Percentiles rank a stretch among this genome's conserved stretches.
These are phyloP conservation scores for Cynara cardunculus DNA, from an alignment of 129 eudicot species.

Conservation along the genomic window DNA sequence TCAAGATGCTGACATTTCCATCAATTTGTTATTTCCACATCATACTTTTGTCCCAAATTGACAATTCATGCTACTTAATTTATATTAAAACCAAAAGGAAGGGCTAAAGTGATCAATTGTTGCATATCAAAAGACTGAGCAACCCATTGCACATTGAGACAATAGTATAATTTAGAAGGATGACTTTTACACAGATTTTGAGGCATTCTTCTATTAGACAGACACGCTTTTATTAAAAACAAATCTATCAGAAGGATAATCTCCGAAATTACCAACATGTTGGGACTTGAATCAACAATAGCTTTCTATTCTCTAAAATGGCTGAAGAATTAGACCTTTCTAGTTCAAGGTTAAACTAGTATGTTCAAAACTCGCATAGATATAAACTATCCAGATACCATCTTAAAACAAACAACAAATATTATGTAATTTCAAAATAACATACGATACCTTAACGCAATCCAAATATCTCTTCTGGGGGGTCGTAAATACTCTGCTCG, in stretches of 20 bases:
- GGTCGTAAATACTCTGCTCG: conserved; percentile 76
- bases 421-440: not conserved
- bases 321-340: not conserved
- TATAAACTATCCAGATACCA: not conserved
- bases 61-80: not conserved
- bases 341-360: not conserved
- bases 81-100: not conserved
- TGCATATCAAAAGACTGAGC: not conserved
- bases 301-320: not conserved
- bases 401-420: not conserved
- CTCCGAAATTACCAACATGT: not conserved
- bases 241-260: not conserved
- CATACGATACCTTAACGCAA: conserved; percentile 54
- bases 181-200: not conserved
- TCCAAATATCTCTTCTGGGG: conserved; percentile 94
- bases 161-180: too few relatives aligned
- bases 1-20: too few relatives aligned
- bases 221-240: not conserved
- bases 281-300: not conserved
- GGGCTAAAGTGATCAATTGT: not conserved
- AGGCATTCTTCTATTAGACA: not conserved
- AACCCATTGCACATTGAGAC: not conserved
- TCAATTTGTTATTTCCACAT: too few relatives aligned
- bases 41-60: not conserved
- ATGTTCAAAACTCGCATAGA: not conserved